Base-by-base conservation (phyloP, 2,329 filamentous ascomycete genomes). In the Didymella arachidicola region DNA sequence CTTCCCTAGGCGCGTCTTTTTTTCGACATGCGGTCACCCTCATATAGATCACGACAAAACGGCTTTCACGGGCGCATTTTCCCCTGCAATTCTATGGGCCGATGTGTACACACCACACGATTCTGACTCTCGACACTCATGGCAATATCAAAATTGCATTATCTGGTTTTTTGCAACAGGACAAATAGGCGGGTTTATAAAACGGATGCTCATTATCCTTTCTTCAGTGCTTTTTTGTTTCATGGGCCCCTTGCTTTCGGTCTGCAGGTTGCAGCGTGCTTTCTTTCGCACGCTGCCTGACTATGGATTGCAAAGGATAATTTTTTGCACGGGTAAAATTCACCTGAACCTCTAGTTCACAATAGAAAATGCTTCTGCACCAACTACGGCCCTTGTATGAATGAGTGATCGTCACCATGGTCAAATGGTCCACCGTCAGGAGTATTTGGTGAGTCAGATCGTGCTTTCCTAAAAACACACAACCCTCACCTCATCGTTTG, bases 31-130 rank as follows among this genome's bases (percentile, higher is more conserved):
- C 32, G 30, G 38, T 7, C 18, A 29, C 44, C 39, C 32, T 44
- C 27, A 27, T 22, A 46, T 53, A 55, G 42, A 55, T 49, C 30
- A 61, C 59, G 52, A 52, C 22, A 52, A 29, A 6, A 59, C 27
- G 42, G 48, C 41, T 29, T 26, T 25, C 12, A 41, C 18, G 27
- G 36, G n/a, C 29, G 46, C 39, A 42, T 34, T 41, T 2, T 16
- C 46, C 25, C 12, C 39, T 34, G 34, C 41, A n/a, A 42, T 22
- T 49, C 32, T 12, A 29, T 6, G 34, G 16, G 26, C 27, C 44
- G 32, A 26, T 25, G 12, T 25, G 25, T 25, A 12, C 27, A 49
- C 7, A 49, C 18, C 22, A 36, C 30, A 42, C 26, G 30, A 27
- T 46, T 19, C 36, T 38, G 34, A 45, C 22, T 16, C 19, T 19